Conservation (phyloP, 805 yeast genomes). For the Jamesozyma spencerorum region DNA sequence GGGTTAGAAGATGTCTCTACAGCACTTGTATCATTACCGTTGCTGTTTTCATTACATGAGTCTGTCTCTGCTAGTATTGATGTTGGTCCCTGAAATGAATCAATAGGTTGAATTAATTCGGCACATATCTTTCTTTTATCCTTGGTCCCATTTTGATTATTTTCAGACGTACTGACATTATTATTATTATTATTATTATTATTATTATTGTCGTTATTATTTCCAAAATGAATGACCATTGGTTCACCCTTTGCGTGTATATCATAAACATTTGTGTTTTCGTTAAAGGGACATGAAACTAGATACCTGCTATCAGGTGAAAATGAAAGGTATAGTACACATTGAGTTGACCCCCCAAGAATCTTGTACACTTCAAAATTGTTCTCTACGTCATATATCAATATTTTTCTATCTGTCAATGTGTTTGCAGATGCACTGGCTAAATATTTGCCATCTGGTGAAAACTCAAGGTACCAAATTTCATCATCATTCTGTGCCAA, state of each 20-base stretch:
- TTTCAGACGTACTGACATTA: neutral
- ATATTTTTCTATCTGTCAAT: constrained; percentile 39
- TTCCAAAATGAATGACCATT: constrained; percentile 12
- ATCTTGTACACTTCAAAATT: constrained; percentile 33
- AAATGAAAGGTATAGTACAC: constrained; percentile 64
- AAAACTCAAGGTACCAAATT: constrained; percentile 76
- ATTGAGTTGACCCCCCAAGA: constrained; percentile 39
- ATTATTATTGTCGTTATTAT: neutral
- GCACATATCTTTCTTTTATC: constrained; percentile 7
- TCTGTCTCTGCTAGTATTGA: neutral
- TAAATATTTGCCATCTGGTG: constrained; percentile 64
- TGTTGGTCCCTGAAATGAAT: constrained; percentile 15
- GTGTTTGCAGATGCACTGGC: constrained; percentile 65
- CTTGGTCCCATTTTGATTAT: no score
- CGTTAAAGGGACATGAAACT: constrained; percentile 66
- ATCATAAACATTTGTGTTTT: constrained; percentile 62
- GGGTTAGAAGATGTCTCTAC: neutral
- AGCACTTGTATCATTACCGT: neutral
- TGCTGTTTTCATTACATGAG: neutral
- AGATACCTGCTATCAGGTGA: constrained; percentile 60
- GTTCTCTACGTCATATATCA: constrained; percentile 55
- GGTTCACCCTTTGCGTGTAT: constrained; percentile 32
- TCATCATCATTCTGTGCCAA: constrained; percentile 51
- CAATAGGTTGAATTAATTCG: constrained; percentile 26
- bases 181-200: constrained; percentile 3